These are phyloP conservation scores for Mycena vulgaris DNA, from an alignment of 768 basidiomycete species.

Conservation along the genomic window DNA sequence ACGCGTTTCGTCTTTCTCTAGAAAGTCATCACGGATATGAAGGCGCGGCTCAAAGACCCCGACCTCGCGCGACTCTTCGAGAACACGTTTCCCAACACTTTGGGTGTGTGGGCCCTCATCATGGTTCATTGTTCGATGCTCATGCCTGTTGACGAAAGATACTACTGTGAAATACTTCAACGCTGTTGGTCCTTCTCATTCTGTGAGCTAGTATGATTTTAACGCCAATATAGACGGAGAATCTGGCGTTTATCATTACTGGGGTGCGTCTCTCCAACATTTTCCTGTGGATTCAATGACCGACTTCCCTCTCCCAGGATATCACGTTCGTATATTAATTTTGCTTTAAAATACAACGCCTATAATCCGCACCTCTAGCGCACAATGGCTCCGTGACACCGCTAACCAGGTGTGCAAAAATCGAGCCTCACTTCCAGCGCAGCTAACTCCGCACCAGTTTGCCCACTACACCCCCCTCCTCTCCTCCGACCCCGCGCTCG, in stretches of 20 bases:
- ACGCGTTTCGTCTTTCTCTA: too few relatives aligned
- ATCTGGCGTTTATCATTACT: slow-evolving; percentile 86
- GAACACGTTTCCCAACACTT: slow-evolving; percentile 87
- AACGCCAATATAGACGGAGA: slow-evolving; percentile 65
- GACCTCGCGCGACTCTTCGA: slow-evolving; percentile 86
- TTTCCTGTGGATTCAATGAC: slow-evolving; percentile 1
- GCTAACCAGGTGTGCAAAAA: too few relatives aligned
- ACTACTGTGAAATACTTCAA: slow-evolving; percentile 87
- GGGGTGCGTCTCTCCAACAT: slow-evolving; percentile 62
- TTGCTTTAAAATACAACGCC: too few relatives aligned
- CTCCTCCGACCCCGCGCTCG: slow-evolving; percentile 68
- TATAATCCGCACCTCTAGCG: too few relatives aligned
- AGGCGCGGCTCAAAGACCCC: slow-evolving; percentile 77
- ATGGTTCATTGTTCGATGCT: too few relatives aligned
- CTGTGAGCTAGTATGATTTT: not conserved
- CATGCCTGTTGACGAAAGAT: too few relatives aligned
- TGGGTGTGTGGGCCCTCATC: too few relatives aligned
- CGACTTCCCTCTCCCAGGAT: slow-evolving; percentile 70
- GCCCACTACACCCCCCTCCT: slow-evolving; percentile 76
- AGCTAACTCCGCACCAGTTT: too few relatives aligned
- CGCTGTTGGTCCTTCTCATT: slow-evolving; percentile 59
- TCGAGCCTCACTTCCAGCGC: too few relatives aligned
- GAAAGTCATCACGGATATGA: slow-evolving; percentile 86
- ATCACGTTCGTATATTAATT: slow-evolving; percentile 79
- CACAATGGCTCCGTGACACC: slow-evolving; percentile 89